These are phyloP conservation scores for Sugiyamaella paludigena DNA, from an alignment of 1,139 yeast species.

Conservation along the genomic window DNA sequence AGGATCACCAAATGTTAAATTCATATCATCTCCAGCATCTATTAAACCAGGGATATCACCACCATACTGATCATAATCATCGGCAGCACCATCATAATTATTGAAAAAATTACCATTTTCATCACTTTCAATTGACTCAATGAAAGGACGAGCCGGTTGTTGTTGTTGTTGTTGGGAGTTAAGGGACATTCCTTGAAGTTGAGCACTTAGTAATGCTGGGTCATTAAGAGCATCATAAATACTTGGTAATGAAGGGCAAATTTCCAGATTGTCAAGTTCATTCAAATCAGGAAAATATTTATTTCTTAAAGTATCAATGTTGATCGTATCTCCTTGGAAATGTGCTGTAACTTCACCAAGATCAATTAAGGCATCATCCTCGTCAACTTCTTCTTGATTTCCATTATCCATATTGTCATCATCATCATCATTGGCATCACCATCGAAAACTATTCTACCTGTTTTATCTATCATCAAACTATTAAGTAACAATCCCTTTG, in stretches of 20 bases:
- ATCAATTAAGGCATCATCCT: constrained; percentile 14
- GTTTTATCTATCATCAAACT: constrained; percentile 57
- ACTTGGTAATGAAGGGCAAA: constrained; percentile 64
- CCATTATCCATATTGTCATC: constrained; percentile 28
- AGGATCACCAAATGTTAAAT: constrained; percentile 32
- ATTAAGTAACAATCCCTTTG: constrained; percentile 75
- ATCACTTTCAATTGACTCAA: constrained; percentile 7
- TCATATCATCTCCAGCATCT: constrained; percentile 20
- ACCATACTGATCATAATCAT: constrained; percentile 16
- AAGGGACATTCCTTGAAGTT: constrained; percentile 23
- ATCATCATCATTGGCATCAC: constrained; percentile 33
- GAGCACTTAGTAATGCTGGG: constrained; percentile 27
- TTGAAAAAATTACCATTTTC: not conserved
- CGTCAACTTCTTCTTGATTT: constrained; percentile 28
- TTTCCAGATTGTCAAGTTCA: constrained; percentile 42
- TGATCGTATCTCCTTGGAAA: constrained; percentile 23
- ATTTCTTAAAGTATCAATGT: constrained; percentile 20
- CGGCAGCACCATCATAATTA: constrained; percentile 6
- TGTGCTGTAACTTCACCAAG: constrained; percentile 21
- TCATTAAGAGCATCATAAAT: constrained; percentile 59
- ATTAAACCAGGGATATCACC: constrained; percentile 15
- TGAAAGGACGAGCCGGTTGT: constrained; percentile 3
- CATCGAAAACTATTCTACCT: constrained; percentile 66
- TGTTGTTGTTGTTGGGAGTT: constrained; percentile 10
- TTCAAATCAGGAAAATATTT: constrained; percentile 28